Conservation (phyloP, 2,329 filamentous ascomycete genomes). For the Teratosphaeria destructans region DNA sequence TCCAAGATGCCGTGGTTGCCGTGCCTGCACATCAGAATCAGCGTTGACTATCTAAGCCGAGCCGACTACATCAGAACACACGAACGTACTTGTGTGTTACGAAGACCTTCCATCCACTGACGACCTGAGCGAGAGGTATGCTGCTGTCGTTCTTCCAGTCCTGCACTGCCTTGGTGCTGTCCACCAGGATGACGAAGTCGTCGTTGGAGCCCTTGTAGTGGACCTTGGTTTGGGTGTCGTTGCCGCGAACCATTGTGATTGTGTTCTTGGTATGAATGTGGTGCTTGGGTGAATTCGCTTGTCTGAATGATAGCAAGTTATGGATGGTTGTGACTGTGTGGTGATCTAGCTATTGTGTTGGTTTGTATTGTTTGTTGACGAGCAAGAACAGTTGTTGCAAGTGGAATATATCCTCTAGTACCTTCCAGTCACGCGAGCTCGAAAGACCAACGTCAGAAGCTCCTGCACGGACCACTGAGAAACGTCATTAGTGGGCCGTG, state of each 20-base stretch:
- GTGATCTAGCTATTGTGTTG: neutral
- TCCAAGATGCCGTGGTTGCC: conserved; percentile 74
- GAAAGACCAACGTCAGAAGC: neutral
- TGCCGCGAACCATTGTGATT: conserved; percentile 2
- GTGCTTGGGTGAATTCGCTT: neutral
- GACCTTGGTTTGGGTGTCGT: conserved; percentile 51
- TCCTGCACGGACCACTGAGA: neutral
- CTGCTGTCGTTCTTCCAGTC: conserved; percentile 76
- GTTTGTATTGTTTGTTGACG: neutral
- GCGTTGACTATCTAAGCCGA: neutral
- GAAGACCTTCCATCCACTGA: conserved; percentile 83
- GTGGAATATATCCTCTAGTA: neutral
- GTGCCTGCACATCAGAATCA: conserved; percentile 49
- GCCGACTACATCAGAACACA: neutral
- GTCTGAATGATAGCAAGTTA: neutral
- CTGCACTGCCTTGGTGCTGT: conserved; percentile 52
- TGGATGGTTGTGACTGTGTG: neutral
- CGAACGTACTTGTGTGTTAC: conserved; percentile 69
- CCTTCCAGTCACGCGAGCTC: neutral
- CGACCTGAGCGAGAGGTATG: conserved; percentile 71
- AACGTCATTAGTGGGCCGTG: neutral
- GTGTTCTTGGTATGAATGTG: neutral
- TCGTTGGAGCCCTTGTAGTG: conserved; percentile 67
- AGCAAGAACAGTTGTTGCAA: neutral
- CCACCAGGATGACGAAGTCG: conserved; percentile 59